Conservation (phyloP, 202 grass and related monocot species). For the Elaeis oleifera region DNA sequence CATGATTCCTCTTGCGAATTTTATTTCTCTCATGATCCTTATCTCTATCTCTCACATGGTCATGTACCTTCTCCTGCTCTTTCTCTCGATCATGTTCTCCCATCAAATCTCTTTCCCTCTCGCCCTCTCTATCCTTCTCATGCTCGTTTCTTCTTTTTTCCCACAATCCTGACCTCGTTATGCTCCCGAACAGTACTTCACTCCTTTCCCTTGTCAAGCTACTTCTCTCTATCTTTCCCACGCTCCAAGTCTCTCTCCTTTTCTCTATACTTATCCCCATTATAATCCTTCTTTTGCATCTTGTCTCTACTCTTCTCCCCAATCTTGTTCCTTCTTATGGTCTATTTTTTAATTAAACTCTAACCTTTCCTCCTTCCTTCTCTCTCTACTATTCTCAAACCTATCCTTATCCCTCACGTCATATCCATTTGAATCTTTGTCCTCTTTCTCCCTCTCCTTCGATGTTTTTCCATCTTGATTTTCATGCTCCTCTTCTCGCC, state of each 20-base stretch:
- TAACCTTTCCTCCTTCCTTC: constrained; percentile 13
- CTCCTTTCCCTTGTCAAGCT: constrained; percentile 9
- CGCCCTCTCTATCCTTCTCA: constrained; percentile 3
- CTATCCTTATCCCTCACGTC: constrained; percentile 6
- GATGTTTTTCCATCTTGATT: constrained; percentile 31
- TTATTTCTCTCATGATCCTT: constrained; percentile 37
- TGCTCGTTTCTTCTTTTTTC: constrained; percentile 6
- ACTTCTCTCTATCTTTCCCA: constrained; percentile 14
- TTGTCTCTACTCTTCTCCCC: constrained; percentile 50
- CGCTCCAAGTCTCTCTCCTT: constrained; percentile 20
- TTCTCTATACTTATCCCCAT: constrained; percentile 6
- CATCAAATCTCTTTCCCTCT: constrained; percentile 43
- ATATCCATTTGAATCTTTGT: constrained; percentile 5
- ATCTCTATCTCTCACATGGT: constrained; percentile 27
- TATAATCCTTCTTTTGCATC: constrained; percentile 5
- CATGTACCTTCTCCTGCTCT: too few relatives aligned
- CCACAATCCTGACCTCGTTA: constrained; percentile 5
- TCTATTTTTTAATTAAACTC: constrained; percentile 5
- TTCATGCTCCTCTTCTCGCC: constrained; percentile 22
- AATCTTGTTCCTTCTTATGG: constrained; percentile 34
- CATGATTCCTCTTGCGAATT: constrained; percentile 30
- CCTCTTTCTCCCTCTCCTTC: constrained; percentile 1
- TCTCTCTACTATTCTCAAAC: constrained; percentile 23
- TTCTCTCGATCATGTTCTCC: background rate
- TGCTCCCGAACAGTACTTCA: background rate